Percentiles rank a stretch among this genome's conserved stretches.
phyloP scores from a whole-genome alignment of 495 filamentous ascomycete species.

The Achaetomiella virescens region DNA sequence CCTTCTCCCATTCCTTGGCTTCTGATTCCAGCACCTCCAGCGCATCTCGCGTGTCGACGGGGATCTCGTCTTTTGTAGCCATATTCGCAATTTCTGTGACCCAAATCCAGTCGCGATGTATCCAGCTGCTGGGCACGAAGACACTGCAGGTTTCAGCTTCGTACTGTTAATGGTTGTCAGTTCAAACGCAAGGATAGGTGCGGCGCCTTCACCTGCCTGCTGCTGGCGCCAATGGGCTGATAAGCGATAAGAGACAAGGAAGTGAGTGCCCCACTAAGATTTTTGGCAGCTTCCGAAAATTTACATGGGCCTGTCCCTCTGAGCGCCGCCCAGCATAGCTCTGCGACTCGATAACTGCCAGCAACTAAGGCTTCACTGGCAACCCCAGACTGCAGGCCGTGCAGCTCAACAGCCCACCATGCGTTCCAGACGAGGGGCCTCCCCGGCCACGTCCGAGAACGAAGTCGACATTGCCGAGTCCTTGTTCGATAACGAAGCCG shows the following conservation, averaged over 20 bases:
- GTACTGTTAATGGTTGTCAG: too few species aligned
- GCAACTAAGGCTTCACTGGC: not conserved
- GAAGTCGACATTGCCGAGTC: slow-evolving; percentile 84
- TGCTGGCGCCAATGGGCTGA: not conserved
- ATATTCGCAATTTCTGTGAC: not conserved
- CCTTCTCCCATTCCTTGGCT: slow-evolving; percentile 86
- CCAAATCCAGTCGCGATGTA: not conserved
- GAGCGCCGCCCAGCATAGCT: not conserved
- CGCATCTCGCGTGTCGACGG: slow-evolving; percentile 49
- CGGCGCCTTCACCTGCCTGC: not conserved
- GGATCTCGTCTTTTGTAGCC: slow-evolving; percentile 24
- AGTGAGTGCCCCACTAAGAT: slow-evolving; percentile 26
- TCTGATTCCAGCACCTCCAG: slow-evolving; percentile 81
- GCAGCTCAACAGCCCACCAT: slow-evolving; percentile 17
- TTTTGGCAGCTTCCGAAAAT: slow-evolving; percentile 8
- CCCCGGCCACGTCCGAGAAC: slow-evolving; percentile 79
- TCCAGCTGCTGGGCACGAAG: not conserved
- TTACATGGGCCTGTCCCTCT: not conserved
- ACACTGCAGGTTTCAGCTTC: too few species aligned
- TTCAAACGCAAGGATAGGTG: not conserved
- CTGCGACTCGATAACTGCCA: not conserved
- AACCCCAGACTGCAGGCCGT: not conserved
- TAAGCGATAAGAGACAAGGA: slow-evolving; percentile 20
- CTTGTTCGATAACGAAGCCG: slow-evolving; percentile 57
- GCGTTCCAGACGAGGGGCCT: slow-evolving; percentile 57